A percentile compares a stretch with the other conserved stretches of the same genome.
phyloP scores from a whole-genome alignment of 768 basidiomycete genomes.

The Naganishia randhawae region DNA sequence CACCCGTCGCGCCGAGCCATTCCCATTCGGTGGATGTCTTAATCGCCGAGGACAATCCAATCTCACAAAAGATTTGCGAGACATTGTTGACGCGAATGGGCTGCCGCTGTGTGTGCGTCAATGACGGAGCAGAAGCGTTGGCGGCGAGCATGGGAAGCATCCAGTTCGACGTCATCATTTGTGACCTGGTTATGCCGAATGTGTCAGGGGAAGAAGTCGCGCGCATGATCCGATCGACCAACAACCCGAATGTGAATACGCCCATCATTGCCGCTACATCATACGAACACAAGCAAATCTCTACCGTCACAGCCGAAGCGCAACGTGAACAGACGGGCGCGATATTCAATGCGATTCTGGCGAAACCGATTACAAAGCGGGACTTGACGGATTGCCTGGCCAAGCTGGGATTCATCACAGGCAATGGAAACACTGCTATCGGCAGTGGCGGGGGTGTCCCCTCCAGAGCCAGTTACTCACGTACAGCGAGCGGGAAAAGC shows the following conservation, averaged over 20 bases:
- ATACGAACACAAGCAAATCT: slow-evolving; percentile 43
- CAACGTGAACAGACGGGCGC: slow-evolving; percentile 35
- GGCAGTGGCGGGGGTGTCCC: neutral
- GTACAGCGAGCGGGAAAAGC: slow-evolving; percentile 5
- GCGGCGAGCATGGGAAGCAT: slow-evolving; percentile 97
- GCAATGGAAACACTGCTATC: neutral
- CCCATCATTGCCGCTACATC: slow-evolving; percentile 59
- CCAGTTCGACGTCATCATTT: slow-evolving; percentile 92
- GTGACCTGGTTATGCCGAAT: slow-evolving; percentile 92
- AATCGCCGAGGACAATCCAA: slow-evolving; percentile 95
- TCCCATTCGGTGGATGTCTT: slow-evolving; percentile 86
- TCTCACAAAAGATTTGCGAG: slow-evolving; percentile 94
- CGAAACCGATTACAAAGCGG: slow-evolving; percentile 84
- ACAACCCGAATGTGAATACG: slow-evolving; percentile 87
- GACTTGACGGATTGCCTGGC: slow-evolving; percentile 76
- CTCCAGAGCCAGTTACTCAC: neutral
- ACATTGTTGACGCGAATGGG: slow-evolving; percentile 88
- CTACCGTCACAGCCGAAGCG: slow-evolving; percentile 24
- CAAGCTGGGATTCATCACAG: slow-evolving; percentile 66
- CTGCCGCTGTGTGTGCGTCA: slow-evolving; percentile 89
- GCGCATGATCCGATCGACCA: slow-evolving; percentile 92
- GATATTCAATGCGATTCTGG: slow-evolving; percentile 56
- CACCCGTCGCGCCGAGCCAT: neutral
- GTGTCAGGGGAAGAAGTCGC: slow-evolving; percentile 97
- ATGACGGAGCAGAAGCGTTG: slow-evolving; percentile 94